Base-by-base conservation (phyloP, 306 rosid species). In the Begonia peltatifolia region DNA sequence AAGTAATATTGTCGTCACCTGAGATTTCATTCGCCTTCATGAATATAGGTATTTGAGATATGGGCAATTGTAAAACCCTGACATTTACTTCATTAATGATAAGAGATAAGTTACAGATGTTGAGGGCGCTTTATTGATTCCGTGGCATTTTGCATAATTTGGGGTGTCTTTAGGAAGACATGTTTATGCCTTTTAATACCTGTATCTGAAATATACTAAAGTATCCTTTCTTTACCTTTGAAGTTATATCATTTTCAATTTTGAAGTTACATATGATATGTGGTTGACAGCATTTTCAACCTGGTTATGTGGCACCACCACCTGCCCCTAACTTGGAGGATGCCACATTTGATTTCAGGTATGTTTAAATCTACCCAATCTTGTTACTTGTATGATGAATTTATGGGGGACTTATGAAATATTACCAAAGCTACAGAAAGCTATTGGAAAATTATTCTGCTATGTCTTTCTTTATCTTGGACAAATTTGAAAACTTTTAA, bases 271-370 rank as follows among this genome's bases (percentile, higher is more conserved):
- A 11, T 14, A 48, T 15, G 47, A 46, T 35, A 11, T 46, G 5
- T 1, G 43, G 38, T 59, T 15, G 57, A 49, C 76, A 79, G 77
- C 69, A 65, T 25, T 75, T 69, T 35, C 65, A 69, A 55, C 68
- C 79, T 61, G 76, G 74, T 12, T 79, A 69, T 57, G 67, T 74
- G 35, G 70, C 73, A 46, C 68, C 76, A 57, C 64, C 76, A 12
- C 75, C 68, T 48, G 57, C 58, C 5, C 63, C 66, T 51, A 74
- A 63, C 42, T 42, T 79, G 14, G 86, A 72, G 10, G 82, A 72
- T 57, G 59, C 66, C 47, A 11, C 71, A 3, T 69, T 69, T 55
- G 72, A 72, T 70, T 71, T 74, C 55, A 75, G 82, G 86, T 63
- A 65, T 69, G 77, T 62, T 41, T 49, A 20, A 46, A 13, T 52